Evolutionary conservation across 106 monocot genomes (phyloP).

Genomic region (Agapanthus africanus): DNA sequence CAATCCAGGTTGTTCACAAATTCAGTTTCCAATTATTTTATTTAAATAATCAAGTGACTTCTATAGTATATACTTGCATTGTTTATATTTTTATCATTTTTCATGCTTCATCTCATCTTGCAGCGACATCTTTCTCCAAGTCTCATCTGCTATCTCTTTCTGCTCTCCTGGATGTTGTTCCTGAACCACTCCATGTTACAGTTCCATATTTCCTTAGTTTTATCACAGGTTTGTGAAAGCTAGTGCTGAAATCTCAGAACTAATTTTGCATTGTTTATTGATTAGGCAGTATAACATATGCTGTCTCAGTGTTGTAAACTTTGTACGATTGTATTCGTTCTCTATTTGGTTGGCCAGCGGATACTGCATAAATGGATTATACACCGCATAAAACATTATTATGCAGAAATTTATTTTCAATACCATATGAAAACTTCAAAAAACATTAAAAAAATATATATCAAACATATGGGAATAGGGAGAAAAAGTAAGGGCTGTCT

Average conservation of each 20-base stretch:
- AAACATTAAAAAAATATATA: no score
- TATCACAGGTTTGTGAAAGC: conserved; percentile 35
- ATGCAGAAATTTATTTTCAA: no score
- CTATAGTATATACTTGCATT: conserved; percentile 3
- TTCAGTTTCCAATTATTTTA: neutral
- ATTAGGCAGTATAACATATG: neutral
- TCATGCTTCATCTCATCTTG: conserved; percentile 7
- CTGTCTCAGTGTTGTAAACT: no score
- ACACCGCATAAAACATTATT: no score
- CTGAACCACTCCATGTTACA: conserved; percentile 35
- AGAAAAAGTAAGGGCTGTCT: no score
- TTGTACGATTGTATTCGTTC: no score
- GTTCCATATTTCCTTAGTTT: conserved; percentile 27
- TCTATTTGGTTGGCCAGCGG: no score
- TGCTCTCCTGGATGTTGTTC: conserved; percentile 32
- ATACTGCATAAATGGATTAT: no score
- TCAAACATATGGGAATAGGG: no score
- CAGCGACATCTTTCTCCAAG: conserved; percentile 57
- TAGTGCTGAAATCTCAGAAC: conserved; percentile 1
- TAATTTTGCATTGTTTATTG: neutral
- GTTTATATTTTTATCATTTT: conserved; percentile 2
- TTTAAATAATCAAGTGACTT: conserved; percentile 1
- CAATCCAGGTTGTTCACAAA: conserved; percentile 61
- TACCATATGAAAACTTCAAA: no score
- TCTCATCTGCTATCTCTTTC: conserved; percentile 41